Evolutionary conservation across 1,284 basidiomycete genomes (phyloP).

Genomic region (Heterobasidion occidentale): DNA sequence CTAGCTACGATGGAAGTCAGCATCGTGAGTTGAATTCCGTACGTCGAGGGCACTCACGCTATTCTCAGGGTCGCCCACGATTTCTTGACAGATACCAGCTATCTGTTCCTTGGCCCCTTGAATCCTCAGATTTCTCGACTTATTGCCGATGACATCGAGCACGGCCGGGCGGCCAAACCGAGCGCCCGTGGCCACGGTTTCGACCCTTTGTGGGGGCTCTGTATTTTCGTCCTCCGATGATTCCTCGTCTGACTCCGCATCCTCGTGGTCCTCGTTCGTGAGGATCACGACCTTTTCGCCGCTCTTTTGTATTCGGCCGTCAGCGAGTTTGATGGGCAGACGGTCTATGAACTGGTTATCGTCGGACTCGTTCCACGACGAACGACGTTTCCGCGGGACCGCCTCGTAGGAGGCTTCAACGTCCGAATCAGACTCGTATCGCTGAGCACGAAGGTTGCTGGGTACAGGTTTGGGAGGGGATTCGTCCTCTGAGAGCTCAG

Average conservation of each 20-base stretch:
- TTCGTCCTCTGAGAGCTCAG: conserved; percentile 15
- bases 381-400: conserved; percentile 42
- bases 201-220: conserved; percentile 8
- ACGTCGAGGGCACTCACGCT: conserved; percentile 41
- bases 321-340: conserved; percentile 80
- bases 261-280: conserved; percentile 24
- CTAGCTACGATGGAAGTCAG: conserved; percentile 44
- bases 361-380: conserved; percentile 34
- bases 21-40: conserved; percentile 12
- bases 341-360: conserved; percentile 50
- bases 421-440: conserved; percentile 39
- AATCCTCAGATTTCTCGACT: conserved; percentile 63
- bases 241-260: conserved; percentile 31
- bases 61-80: conserved; percentile 80
- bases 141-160: conserved; percentile 61
- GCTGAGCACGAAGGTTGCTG: conserved; percentile 2
- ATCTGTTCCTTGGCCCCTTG: conserved; percentile 86
- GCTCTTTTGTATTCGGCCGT: conserved; percentile 64
- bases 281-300: conserved; percentile 22
- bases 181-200: conserved; percentile 65
- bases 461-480: conserved; percentile 2
- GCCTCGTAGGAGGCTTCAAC: conserved; percentile 68
- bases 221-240: conserved; percentile 18
- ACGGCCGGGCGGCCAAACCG: conserved; percentile 80
- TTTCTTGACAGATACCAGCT: conserved; percentile 83